Conservation (phyloP, 2,329 filamentous ascomycete genomes). For the Cyphellophora attinorum region DNA sequence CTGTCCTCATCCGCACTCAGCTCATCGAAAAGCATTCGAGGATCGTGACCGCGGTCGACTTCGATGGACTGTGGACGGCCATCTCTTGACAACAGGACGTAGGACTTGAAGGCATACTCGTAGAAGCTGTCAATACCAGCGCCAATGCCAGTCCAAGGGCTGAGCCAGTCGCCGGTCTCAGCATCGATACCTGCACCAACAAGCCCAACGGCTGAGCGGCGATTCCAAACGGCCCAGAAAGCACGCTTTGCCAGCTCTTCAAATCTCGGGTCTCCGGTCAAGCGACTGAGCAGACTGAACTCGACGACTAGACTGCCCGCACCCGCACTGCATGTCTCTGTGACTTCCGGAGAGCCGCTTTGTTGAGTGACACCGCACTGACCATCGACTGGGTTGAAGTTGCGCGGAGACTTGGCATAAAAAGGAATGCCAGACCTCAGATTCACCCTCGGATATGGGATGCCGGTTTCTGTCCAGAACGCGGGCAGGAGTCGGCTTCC, state of each 20-base stretch:
- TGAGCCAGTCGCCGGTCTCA: constrained; percentile 82
- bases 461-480: constrained; percentile 81
- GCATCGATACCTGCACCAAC: constrained; percentile 89
- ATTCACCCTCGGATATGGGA: constrained; percentile 92
- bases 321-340: constrained; percentile 92
- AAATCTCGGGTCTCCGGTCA: constrained; percentile 80
- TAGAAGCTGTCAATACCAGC: constrained; percentile 98
- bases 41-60: constrained; percentile 36
- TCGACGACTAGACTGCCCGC: constrained; percentile 93
- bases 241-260: constrained; percentile 83
- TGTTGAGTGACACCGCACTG: constrained; percentile 12
- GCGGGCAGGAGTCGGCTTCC: constrained; percentile 77
- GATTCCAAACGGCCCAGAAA: constrained; percentile 94
- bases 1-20: constrained; percentile 58
- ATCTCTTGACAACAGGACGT: constrained; percentile 77
- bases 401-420: constrained; percentile 75
- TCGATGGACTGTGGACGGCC: constrained; percentile 26
- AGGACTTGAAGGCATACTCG: constrained; percentile 91
- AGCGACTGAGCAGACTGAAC: constrained; percentile 78
- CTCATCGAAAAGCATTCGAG: constrained; percentile 56
- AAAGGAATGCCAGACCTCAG: constrained; percentile 84
- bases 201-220: constrained; percentile 74
- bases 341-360: constrained; percentile 52
- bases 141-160: constrained; percentile 83
- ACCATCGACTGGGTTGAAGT: constrained; percentile 25